A percentile compares a stretch with the other conserved stretches of the same genome.
phyloP scores from a whole-genome alignment of 1,139 yeast species.

The Pichia sp. region DNA sequence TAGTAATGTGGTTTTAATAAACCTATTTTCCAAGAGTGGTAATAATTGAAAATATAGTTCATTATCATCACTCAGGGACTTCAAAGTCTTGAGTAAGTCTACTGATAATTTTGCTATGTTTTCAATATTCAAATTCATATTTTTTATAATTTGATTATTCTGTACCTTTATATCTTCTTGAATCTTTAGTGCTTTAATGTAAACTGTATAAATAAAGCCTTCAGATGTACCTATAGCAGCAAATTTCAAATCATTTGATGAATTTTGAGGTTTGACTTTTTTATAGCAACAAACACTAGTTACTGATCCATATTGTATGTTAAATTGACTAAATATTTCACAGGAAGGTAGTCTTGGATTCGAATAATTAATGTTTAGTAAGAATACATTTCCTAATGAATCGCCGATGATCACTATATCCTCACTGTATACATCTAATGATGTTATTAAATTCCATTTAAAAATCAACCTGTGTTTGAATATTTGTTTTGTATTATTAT shows the following conservation, averaged over 20 bases:
- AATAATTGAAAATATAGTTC: neutral
- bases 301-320: slow-evolving; percentile 1
- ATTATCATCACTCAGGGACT: neutral
- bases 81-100: neutral
- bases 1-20: neutral
- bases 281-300: slow-evolving; percentile 1
- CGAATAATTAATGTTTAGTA: slow-evolving; percentile 4
- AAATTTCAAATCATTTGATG: neutral
- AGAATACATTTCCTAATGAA: slow-evolving; percentile 7
- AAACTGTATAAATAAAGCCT: slow-evolving; percentile 4
- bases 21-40: neutral
- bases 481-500: neutral
- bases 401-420: slow-evolving; percentile 9
- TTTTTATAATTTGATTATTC: neutral
- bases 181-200: neutral
- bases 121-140: neutral
- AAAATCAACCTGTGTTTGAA: neutral
- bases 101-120: neutral
- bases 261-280: neutral
- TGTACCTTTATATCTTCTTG: neutral
- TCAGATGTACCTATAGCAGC: slow-evolving; percentile 6
- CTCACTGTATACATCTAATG: slow-evolving; percentile 7
- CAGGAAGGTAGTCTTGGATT: neutral
- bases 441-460: slow-evolving; percentile 7
- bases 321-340: slow-evolving; percentile 3